Evolutionary conservation across 139 green algal species (phyloP).

Genomic region (Volvox reticuliferus): DNA sequence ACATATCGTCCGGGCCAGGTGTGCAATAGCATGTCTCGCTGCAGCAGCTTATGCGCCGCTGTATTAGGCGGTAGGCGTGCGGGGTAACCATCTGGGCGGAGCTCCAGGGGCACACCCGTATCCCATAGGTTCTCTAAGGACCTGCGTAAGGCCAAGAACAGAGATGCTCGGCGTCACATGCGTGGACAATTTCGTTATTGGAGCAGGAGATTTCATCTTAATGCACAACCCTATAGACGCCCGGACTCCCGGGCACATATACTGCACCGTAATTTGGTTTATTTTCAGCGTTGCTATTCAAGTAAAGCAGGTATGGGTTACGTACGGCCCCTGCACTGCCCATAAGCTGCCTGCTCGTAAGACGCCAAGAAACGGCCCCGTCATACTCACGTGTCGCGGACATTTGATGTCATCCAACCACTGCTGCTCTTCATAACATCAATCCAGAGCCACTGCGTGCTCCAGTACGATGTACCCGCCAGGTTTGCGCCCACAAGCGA

Average conservation of each 20-base stretch:
- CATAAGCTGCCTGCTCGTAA: no score
- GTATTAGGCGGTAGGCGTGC: slow-evolving; percentile 41
- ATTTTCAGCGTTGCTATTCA: no score
- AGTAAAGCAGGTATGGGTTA: no score
- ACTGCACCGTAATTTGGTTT: no score
- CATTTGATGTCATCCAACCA: slow-evolving; percentile 39
- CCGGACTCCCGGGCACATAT: no score
- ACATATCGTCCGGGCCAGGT: slow-evolving; percentile 53
- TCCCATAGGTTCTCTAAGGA: slow-evolving; percentile 34
- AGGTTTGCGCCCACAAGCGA: slow-evolving; percentile 38
- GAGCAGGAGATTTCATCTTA: no score
- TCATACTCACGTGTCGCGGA: slow-evolving; percentile 47
- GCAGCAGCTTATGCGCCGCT: slow-evolving; percentile 54
- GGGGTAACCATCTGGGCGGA: slow-evolving; percentile 53
- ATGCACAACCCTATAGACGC: no score
- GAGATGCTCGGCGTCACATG: no score
- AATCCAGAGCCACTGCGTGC: slow-evolving; percentile 44
- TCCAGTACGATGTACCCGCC: slow-evolving; percentile 24
- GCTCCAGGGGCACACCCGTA: slow-evolving; percentile 26
- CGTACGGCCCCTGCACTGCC: no score
- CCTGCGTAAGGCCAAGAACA: neutral
- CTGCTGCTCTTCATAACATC: slow-evolving; percentile 51
- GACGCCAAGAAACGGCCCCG: no score
- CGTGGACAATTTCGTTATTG: no score
- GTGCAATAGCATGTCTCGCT: slow-evolving; percentile 51